Base-by-base conservation (phyloP, 345 rosid genomes). In the Syzygium oleosum region DNA sequence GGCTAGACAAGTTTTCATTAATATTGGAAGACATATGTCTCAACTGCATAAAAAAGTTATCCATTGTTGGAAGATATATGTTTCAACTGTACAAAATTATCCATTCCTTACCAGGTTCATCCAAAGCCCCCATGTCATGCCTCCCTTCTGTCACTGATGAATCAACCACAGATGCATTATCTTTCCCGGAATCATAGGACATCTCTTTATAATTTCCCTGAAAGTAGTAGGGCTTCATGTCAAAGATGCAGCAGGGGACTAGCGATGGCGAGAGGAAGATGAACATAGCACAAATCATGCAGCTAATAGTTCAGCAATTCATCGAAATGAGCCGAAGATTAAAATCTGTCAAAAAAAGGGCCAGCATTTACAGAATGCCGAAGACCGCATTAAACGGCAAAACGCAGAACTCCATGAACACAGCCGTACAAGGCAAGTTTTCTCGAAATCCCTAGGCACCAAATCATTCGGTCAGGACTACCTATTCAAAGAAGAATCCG, bases 141-240 rank as follows among this genome's bases (percentile, higher is more conserved):
- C 91, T 96, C 96, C 94, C 92, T 86, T 95, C 96, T 85, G 98
- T 95, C 92, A 92, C 88, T 16, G 99, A 97, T 16, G 98, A 97
- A 91, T 95, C 99, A 53, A 94, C 98, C 86, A 95, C 99, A 41
- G 98, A 96, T 84, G 96, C 97, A 93, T 93, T 94, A 91, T 96
- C 98, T 87, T 93, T 95, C 22, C 93, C 94, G 68, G 95, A 93
- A 93, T 97, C 98, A 88, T 94, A 94, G 88, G 99, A 96, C 99
- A 97, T 96, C 52, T 88, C 92, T 91, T 89, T 91, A 52, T 87
- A 41, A 34, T 78, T 54, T 84, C 65, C 88, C 94, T 87, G 13
- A 41, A 85, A 88, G 53, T 25, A 65, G 46, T 55, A 27, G n/a
- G 84, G 43, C 54, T 46, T 43, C 85, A 87, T 9, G 78, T 63